Conservation (phyloP, 805 yeast genomes). For the Kurtzmaniella cleridarum region DNA sequence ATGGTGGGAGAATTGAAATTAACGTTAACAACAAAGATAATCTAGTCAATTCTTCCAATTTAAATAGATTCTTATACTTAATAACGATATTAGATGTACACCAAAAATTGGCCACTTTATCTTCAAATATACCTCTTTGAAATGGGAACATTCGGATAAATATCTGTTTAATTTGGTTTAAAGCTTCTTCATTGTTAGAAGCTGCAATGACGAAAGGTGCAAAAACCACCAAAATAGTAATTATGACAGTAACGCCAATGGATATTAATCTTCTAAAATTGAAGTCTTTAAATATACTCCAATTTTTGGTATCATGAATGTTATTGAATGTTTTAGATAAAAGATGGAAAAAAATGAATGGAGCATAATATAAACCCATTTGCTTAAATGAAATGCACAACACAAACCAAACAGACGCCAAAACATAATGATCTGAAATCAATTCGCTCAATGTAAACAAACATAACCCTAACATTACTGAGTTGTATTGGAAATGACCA, state of each 20-base stretch:
- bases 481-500: conserved; percentile 95
- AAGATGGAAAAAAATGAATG: conserved; percentile 77
- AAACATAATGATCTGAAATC: conserved; percentile 53
- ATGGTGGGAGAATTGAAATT: conserved; percentile 26
- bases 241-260: conserved; percentile 59
- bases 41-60: conserved; percentile 52
- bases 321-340: conserved; percentile 43
- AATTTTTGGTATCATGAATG: conserved; percentile 12
- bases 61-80: conserved; percentile 58
- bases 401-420: conserved; percentile 76
- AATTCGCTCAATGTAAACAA: conserved; percentile 63
- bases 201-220: conserved; percentile 51
- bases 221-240: conserved; percentile 46
- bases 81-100: conserved; percentile 80
- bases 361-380: conserved; percentile 92
- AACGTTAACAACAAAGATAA: conserved; percentile 53
- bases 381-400: conserved; percentile 82
- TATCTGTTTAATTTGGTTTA: conserved; percentile 43
- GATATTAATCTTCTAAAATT: conserved; percentile 53
- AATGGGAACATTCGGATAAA: conserved; percentile 80
- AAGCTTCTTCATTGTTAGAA: conserved; percentile 30
- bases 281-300: conserved; percentile 22
- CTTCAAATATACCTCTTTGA: conserved; percentile 90
- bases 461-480: conserved; percentile 88
- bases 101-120: conserved; percentile 97